phyloP scores from a whole-genome alignment of 805 yeast genomes.

The Wickerhamiella lipophila region DNA sequence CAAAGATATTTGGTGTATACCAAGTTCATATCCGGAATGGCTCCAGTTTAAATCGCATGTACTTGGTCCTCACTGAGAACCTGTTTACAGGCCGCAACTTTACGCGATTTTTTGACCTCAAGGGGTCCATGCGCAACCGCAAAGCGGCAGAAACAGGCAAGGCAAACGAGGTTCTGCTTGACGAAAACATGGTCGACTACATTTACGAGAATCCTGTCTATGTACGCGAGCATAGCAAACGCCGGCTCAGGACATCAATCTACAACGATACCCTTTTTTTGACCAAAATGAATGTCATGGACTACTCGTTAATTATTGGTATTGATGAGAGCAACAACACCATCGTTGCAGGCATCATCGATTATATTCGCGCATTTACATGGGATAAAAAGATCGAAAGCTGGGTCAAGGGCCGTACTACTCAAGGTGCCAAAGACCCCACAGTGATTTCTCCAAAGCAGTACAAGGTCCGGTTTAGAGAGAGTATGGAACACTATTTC shows the following conservation, averaged over 20 bases:
- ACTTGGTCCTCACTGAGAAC: slow-evolving; percentile 91
- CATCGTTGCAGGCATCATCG: slow-evolving; percentile 84
- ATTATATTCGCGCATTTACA: slow-evolving; percentile 88
- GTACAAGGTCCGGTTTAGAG: slow-evolving; percentile 84
- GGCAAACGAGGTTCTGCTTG: slow-evolving; percentile 85
- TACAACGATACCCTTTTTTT: slow-evolving; percentile 92
- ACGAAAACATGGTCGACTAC: slow-evolving; percentile 96
- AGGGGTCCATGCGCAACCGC: slow-evolving; percentile 95
- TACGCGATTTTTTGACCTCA: slow-evolving; percentile 80
- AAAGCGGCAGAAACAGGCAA: slow-evolving; percentile 94
- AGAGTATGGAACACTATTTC: slow-evolving; percentile 94
- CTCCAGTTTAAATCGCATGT: slow-evolving; percentile 64
- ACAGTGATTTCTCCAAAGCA: slow-evolving; percentile 96
- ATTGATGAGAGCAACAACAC: slow-evolving; percentile 52
- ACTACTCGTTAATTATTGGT: slow-evolving; percentile 88
- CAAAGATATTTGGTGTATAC: slow-evolving; percentile 90
- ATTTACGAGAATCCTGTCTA: slow-evolving; percentile 92
- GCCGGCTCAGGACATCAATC: slow-evolving; percentile 68
- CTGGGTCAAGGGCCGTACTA: slow-evolving; percentile 94
- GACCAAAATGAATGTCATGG: slow-evolving; percentile 98
- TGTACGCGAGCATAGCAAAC: slow-evolving; percentile 84
- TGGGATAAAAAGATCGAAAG: slow-evolving; percentile 98
- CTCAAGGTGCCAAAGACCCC: slow-evolving; percentile 82
- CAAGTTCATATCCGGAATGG: slow-evolving; percentile 82
- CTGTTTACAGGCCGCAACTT: slow-evolving; percentile 73